These are phyloP conservation scores for Suillus clintonianus DNA, from an alignment of 768 basidiomycete genomes.

Conservation along the genomic window DNA sequence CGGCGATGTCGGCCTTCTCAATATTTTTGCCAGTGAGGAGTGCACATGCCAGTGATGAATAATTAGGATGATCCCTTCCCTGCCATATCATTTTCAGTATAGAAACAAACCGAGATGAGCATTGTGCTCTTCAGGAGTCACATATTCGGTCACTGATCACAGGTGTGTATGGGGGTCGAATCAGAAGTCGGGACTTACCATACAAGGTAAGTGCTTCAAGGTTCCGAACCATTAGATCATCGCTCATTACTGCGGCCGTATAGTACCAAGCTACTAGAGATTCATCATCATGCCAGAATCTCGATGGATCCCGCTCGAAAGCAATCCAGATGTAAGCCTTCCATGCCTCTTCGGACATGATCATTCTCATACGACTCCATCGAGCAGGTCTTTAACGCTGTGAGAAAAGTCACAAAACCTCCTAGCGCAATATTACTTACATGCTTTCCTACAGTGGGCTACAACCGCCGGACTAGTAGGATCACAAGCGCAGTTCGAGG, in stretches of 20 bases:
- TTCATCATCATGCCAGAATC: conserved; percentile 21
- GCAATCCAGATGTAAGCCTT: conserved; percentile 57
- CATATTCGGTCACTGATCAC: neutral
- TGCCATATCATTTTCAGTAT: neutral
- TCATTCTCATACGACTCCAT: conserved; percentile 7
- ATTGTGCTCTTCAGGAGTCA: too few relatives aligned
- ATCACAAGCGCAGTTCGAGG: conserved; percentile 55
- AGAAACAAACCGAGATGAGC: neutral
- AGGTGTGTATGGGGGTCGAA: neutral
- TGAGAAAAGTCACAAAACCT: conserved; percentile 12
- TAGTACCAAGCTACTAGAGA: neutral
- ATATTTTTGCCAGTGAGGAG: neutral
- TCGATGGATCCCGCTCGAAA: conserved; percentile 81
- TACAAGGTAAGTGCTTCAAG: neutral
- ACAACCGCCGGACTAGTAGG: conserved; percentile 62
- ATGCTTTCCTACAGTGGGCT: conserved; percentile 55
- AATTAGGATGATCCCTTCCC: neutral
- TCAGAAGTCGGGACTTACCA: neutral
- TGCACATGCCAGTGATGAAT: neutral
- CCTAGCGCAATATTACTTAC: neutral
- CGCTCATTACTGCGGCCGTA: neutral
- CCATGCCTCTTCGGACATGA: neutral
- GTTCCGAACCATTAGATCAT: neutral
- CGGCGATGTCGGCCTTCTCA: neutral
- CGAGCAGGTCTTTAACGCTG: conserved; percentile 32